Base-by-base conservation (phyloP, 208 protist species). In the Phytomonas serpens region DNA sequence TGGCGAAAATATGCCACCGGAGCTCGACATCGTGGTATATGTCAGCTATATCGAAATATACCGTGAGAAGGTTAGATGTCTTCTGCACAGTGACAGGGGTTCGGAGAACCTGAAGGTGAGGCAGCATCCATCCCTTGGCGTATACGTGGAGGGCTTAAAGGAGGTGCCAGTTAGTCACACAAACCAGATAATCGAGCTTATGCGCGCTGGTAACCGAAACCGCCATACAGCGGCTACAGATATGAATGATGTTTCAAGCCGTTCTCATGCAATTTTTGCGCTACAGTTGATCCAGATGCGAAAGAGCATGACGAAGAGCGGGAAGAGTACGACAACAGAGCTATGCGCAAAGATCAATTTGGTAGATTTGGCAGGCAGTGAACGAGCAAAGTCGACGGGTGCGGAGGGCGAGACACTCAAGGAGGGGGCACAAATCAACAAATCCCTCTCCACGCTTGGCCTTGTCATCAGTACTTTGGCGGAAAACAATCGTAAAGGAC, bases 221-320 rank as follows among this genome's bases (percentile, higher is more conserved):
- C 82, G 94, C 0, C 87, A 92, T 77, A 92, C 89, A 7, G 96
- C 93, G 2, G 69, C 77, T 2, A 99, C 98, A 0, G 81, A 86
- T 38, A 98, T 98, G 94, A 99, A 99, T 76, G 88, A 98, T n/a
- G 77, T 80, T 36, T 98, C 90, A 27, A 97, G 87, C 65, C 85
- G 98, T 36, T 98, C 97, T 4, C 98, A 99, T 80, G 97, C 97
- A 32, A 97, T 99, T 63, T 99, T 99, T 75, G 72, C 88, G 3
- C 79, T 99, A 38, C 78, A 82, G 51, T 67, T 97, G 14, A 38
- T 92, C 16, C 87, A 93, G 68, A 81, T 81, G 57, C 71, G 75
- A 27, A 76, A 42, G 13, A 52, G 31, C 13, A 61, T 62, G 47
- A 77, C 78, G 64, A 75, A 75, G 30, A 61, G 71, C 27, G 82